phyloP scores from a whole-genome alignment of 768 basidiomycete species.

The Rhodotorula paludigena region DNA sequence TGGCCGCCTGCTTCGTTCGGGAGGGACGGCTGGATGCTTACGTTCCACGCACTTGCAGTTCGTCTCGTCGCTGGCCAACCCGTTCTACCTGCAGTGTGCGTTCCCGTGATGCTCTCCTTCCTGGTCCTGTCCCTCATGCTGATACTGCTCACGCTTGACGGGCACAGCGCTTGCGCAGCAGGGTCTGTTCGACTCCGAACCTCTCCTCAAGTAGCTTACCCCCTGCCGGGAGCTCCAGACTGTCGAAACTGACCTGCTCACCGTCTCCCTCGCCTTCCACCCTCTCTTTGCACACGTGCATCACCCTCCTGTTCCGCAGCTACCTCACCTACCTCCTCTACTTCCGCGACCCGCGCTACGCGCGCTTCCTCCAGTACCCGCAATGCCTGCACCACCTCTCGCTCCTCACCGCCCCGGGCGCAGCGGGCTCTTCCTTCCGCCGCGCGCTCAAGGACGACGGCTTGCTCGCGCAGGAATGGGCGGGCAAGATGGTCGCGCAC shows the following conservation, averaged over 20 bases:
- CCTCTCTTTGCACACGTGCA: background rate
- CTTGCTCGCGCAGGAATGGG: conserved; percentile 31
- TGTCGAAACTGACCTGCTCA: background rate
- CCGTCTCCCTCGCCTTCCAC: background rate
- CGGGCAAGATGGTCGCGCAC: conserved; percentile 36
- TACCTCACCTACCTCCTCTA: conserved; percentile 40
- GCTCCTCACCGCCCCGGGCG: conserved; percentile 23
- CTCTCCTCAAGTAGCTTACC: conserved; percentile 32
- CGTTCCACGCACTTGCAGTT: conserved; percentile 17
- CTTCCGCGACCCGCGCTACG: conserved; percentile 30
- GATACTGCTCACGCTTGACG: no score
- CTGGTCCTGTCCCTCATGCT: background rate
- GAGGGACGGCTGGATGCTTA: background rate
- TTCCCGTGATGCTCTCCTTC: background rate
- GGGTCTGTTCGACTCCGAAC: conserved; percentile 26
- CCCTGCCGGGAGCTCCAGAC: background rate
- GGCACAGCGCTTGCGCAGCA: conserved; percentile 38
- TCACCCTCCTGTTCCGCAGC: conserved; percentile 5
- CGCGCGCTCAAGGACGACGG: conserved; percentile 26
- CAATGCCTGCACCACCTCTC: conserved; percentile 37
- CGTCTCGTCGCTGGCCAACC: conserved; percentile 39
- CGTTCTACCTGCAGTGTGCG: conserved; percentile 40
- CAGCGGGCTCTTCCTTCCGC: conserved; percentile 22
- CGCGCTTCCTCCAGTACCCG: conserved; percentile 42
- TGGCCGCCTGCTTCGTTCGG: background rate